Base-by-base conservation (phyloP, 176 grass and related monocot species). In the Rhipidocladum racemiflorum region DNA sequence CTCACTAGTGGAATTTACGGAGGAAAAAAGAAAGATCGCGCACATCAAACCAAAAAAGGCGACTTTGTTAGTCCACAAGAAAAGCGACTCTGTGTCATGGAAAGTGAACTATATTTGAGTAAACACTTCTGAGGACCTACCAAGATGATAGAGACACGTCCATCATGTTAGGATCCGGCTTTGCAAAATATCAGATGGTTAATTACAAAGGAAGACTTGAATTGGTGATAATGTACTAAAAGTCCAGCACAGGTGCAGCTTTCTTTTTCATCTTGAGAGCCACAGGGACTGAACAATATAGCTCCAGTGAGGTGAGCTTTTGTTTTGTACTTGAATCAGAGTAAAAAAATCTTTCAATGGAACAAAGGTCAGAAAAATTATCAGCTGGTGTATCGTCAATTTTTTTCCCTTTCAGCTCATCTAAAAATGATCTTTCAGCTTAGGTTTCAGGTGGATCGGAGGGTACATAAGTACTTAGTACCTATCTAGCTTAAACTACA, bases 111-210 rank as follows among this genome's bases (percentile, higher is more conserved):
- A 32, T 11, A 27, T 55, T 55, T 34, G 64, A 55, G 53, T 29
- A 36, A 64, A 55, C 85, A 55, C 84, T 67, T 44, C 34, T 27
- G 42, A 36, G 69, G 23, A 65, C 77, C 45, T 21, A 49, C 62
- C 65, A n/a, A 78, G 4, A 27, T 13, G 64, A 60, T 23, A 54
- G 76, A 10, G 76, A 65, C 40, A 48, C 10, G 40, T 29, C 40
- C 15, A 11, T 39, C 46, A 27, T 18, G 10, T 16, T 2, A 49
- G 28, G 61, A 15, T 49, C 5, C 9, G 50, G 50, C 18, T 53
- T 39, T 66, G 5, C 20, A 20, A n/a, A 66, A 76, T 39, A 10
- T 40, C 59, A 16, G 7, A 0, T 7, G 3, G 4, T 9, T 9
- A 2, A n/a, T 44, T 44, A 34, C 32, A 25, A 43, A 0, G 51